phyloP scores from a whole-genome alignment of 202 grass and related monocot species.

The Elaeis oleifera region DNA sequence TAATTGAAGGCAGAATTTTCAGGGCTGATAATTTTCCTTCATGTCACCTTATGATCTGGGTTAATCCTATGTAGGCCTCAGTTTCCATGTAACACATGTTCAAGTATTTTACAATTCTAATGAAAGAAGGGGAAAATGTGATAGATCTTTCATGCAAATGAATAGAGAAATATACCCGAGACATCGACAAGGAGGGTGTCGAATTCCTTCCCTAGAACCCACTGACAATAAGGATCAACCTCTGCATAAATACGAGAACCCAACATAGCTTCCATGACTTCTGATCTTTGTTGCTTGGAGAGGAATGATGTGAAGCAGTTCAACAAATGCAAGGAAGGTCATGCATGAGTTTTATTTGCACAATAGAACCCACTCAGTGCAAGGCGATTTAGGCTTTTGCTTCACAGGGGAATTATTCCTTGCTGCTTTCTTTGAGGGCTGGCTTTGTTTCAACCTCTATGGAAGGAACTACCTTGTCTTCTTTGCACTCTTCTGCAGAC shows the following conservation, averaged over 20 bases:
- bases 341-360: constrained; percentile 11
- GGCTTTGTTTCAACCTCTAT: constrained; percentile 4
- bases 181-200: constrained; percentile 45
- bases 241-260: constrained; percentile 27
- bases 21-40: too few relatives aligned
- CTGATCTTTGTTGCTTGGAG: neutral
- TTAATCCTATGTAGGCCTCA: too few relatives aligned
- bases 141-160: too few relatives aligned
- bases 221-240: constrained; percentile 43
- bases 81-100: too few relatives aligned
- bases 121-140: too few relatives aligned
- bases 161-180: constrained; percentile 24
- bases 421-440: constrained; percentile 16
- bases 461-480: constrained; percentile 24
- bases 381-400: constrained; percentile 3
- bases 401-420: constrained; percentile 27
- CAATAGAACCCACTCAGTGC: neutral
- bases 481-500: constrained; percentile 19
- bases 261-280: constrained; percentile 16
- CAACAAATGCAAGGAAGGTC: neutral
- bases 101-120: too few relatives aligned
- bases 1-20: too few relatives aligned
- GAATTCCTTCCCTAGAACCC: constrained; percentile 31
- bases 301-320: neutral
- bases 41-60: too few relatives aligned